A percentile compares a stretch with the other conserved stretches of the same genome.
Conservation (phyloP, 2,329 filamentous ascomycete species). For the Alternaria rosae region DNA sequence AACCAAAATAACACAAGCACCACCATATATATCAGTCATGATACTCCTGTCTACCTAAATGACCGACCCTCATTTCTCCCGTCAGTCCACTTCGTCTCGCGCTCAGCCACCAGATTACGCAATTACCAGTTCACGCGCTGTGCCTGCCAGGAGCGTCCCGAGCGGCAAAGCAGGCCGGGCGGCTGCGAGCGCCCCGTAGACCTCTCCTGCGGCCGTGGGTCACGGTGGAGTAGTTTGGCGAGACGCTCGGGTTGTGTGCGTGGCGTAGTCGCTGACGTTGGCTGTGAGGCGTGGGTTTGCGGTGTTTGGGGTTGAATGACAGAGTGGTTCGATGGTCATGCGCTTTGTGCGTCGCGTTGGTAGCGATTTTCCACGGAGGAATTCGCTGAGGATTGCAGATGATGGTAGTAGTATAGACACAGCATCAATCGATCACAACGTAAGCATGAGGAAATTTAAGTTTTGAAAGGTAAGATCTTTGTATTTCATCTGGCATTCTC, state of each 20-base stretch:
- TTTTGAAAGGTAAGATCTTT: not conserved
- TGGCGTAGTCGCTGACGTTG: not conserved
- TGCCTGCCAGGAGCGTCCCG: not conserved
- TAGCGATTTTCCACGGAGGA: not conserved
- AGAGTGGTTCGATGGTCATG: not conserved
- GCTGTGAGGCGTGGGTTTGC: not conserved
- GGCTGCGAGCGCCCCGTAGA: not conserved
- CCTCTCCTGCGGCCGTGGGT: not conserved
- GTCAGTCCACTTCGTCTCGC: not conserved
- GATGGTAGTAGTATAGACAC: not conserved
- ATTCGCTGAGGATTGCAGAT: not conserved
- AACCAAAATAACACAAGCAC: not conserved
- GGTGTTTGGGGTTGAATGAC: not conserved
- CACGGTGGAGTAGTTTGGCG: not conserved
- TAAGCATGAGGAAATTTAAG: not conserved
- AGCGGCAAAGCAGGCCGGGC: not conserved
- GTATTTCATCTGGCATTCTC: constrained; percentile 2
- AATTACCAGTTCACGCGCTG: not conserved
- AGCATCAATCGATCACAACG: not conserved
- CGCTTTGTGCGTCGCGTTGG: not conserved
- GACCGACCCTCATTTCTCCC: not conserved
- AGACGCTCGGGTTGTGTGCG: not conserved
- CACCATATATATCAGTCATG: not conserved
- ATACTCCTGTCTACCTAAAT: not conserved
- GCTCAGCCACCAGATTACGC: not conserved